These are phyloP conservation scores for Quercus glauca DNA, from an alignment of 306 rosid genomes.

Conservation along the genomic window DNA sequence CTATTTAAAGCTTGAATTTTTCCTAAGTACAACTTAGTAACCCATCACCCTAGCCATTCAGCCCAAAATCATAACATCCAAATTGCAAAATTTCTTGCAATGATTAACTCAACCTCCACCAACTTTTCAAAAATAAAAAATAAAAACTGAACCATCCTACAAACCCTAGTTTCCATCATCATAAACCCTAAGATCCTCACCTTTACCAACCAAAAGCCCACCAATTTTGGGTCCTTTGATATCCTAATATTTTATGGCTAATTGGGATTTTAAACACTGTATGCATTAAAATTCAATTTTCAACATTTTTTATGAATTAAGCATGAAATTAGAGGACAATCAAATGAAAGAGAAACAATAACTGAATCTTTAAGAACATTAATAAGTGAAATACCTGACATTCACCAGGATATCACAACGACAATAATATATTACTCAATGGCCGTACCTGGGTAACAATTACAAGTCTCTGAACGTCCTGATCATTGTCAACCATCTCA, in stretches of 20 bases:
- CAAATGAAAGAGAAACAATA: background rate
- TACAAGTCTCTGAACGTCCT: slow-evolving; percentile 86
- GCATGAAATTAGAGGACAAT: background rate
- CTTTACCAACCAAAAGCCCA: background rate
- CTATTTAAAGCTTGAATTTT: no score
- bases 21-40: no score
- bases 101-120: no score
- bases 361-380: slow-evolving; percentile 2
- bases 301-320: background rate
- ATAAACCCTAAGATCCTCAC: background rate
- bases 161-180: background rate
- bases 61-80: no score
- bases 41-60: no score
- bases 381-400: background rate
- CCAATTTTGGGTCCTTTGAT: background rate
- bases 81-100: no score
- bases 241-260: background rate
- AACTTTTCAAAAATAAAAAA: background rate
- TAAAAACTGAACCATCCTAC: background rate
- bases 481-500: slow-evolving; percentile 69
- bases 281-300: background rate
- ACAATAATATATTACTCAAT: background rate
- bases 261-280: background rate
- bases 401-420: background rate
- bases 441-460: slow-evolving; percentile 88